These are phyloP conservation scores for Saccharomycopsis malanga DNA, from an alignment of 805 yeast species.

Conservation along the genomic window DNA sequence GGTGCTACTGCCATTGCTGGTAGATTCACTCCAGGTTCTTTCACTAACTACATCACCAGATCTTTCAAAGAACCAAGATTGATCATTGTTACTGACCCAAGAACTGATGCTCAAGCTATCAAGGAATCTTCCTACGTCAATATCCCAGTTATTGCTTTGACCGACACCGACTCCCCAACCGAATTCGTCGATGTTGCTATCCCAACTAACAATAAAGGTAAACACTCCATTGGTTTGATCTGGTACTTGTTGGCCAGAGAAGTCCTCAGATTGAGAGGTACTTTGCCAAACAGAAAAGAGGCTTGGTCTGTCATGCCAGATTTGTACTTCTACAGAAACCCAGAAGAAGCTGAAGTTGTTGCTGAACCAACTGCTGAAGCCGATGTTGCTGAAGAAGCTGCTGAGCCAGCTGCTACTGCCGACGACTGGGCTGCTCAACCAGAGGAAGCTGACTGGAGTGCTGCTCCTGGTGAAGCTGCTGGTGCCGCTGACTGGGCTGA, in stretches of 20 bases:
- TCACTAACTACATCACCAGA: constrained; percentile 99
- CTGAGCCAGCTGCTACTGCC: constrained; percentile 54
- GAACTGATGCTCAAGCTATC: constrained; percentile 99
- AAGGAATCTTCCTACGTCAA: constrained; percentile 99
- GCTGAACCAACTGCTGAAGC: constrained; percentile 53
- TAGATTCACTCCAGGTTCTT: constrained; percentile 99
- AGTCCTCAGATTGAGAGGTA: constrained; percentile 98
- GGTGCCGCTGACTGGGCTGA: constrained; percentile 60
- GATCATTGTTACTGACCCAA: constrained; percentile 98
- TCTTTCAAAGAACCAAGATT: constrained; percentile 99
- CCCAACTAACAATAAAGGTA: constrained; percentile 99
- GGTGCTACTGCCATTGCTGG: constrained; percentile 99
- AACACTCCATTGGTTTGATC: constrained; percentile 98
- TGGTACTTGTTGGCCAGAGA: constrained; percentile 99
- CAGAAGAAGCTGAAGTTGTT: constrained; percentile 92
- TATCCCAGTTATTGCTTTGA: constrained; percentile 99
- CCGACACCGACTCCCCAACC: constrained; percentile 98
- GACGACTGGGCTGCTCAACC: constrained; percentile 66
- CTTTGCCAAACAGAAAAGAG: constrained; percentile 91
- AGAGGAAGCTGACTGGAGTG: constrained; percentile 73
- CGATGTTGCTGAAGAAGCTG: constrained; percentile 58
- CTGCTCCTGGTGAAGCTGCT: constrained; percentile 54
- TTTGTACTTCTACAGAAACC: constrained; percentile 99
- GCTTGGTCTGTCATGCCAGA: constrained; percentile 99
- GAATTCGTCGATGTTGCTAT: constrained; percentile 99